Evolutionary conservation across 306 rosid genomes (phyloP).

Genomic region (Oemleria cerasiformis): DNA sequence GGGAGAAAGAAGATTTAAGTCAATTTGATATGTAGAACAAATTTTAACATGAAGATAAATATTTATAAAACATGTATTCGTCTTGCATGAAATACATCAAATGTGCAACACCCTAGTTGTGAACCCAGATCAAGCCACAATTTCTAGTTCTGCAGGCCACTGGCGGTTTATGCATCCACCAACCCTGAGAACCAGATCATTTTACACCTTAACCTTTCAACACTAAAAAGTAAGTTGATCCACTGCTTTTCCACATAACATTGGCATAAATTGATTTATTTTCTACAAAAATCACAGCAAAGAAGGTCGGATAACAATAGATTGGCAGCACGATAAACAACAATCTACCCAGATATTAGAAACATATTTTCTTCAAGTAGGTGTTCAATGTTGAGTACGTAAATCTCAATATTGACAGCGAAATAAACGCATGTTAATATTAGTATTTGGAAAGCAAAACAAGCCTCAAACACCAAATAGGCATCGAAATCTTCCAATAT

Average conservation of each 20-base stretch:
- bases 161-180: not conserved
- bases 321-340: not conserved
- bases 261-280: not conserved
- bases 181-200: not conserved
- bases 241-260: not conserved
- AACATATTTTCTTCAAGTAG: not conserved
- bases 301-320: not conserved
- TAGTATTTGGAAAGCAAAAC: not conserved
- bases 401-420: not conserved
- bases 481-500: too few relatives aligned
- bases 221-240: not conserved
- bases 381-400: not conserved
- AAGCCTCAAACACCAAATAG: not conserved
- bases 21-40: not conserved
- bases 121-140: not conserved
- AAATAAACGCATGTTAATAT: not conserved
- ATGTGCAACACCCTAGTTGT: not conserved
- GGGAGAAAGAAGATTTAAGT: not conserved
- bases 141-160: not conserved
- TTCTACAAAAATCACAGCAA: not conserved
- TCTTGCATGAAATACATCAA: not conserved
- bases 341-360: not conserved
- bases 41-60: too few relatives aligned
- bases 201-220: not conserved
- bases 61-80: not conserved